A percentile compares a stretch with the other conserved stretches of the same genome.
phyloP scores from a whole-genome alignment of 352 stramenopile species.

The Globisporangium paddicum region DNA sequence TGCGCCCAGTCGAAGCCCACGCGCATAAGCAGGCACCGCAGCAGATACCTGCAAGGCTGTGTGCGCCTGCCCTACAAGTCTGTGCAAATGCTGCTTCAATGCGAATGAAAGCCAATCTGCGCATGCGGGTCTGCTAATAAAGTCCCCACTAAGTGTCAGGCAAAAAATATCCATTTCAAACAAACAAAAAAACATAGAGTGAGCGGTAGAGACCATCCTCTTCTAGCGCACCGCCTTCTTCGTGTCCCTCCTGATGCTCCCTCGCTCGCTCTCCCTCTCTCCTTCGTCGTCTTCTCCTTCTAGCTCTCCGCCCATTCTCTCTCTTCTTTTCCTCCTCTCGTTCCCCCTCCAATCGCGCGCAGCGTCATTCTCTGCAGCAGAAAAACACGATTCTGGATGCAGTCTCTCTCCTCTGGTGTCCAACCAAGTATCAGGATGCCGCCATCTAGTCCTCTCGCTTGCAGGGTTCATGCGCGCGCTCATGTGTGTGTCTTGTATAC shows the following conservation, averaged over 20 bases:
- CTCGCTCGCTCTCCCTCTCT: not conserved
- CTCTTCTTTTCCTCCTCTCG: not conserved
- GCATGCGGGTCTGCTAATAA: no score
- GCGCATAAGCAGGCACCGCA: no score
- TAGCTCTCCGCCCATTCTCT: not conserved
- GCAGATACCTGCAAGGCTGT: no score
- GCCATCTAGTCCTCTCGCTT: not conserved
- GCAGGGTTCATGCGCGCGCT: not conserved
- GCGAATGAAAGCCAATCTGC: no score
- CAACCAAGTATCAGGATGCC: not conserved
- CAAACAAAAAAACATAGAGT: slow-evolving; percentile 4
- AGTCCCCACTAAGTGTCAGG: not conserved
- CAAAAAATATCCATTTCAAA: slow-evolving; percentile 9
- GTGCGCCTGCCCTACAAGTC: no score
- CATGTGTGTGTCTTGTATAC: slow-evolving; percentile 1
- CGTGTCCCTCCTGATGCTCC: not conserved
- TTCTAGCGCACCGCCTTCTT: no score
- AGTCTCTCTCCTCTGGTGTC: not conserved
- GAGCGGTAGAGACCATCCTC: not conserved
- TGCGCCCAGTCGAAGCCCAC: not conserved
- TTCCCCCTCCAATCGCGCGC: not conserved
- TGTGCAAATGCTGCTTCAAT: no score
- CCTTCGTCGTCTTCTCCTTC: not conserved
- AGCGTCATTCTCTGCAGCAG: not conserved
- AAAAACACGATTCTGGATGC: not conserved